Conservation (phyloP, 2,329 filamentous ascomycete species). For the Penicillium carneum region DNA sequence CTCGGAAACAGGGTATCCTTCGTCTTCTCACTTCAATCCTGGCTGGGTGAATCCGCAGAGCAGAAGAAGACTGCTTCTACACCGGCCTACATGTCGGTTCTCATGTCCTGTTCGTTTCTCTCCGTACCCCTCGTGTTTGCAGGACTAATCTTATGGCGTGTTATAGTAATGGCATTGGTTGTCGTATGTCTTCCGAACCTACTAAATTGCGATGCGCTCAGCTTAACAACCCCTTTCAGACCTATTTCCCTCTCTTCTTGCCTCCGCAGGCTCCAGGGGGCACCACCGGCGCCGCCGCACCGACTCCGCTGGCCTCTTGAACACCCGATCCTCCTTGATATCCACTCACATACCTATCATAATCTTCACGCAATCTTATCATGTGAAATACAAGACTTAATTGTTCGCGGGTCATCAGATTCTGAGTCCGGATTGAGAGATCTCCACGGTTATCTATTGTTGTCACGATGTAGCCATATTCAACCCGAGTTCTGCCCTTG, state of each 20-base stretch:
- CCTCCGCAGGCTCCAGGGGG: conserved; percentile 57
- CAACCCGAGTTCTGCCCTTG: conserved; percentile 15
- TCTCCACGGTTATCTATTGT: conserved; percentile 1
- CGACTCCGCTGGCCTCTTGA: conserved; percentile 55
- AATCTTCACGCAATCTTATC: conserved; percentile 2
- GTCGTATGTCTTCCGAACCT: conserved; percentile 50
- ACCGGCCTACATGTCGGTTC: conserved; percentile 75
- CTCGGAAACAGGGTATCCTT: conserved; percentile 52
- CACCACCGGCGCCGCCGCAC: conserved; percentile 53
- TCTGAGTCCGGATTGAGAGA: conserved; percentile 3
- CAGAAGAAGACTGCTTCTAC: conserved; percentile 68
- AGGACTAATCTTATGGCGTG: conserved; percentile 24
- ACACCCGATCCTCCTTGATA: conserved; percentile 32
- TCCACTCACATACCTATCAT: conserved; percentile 14
- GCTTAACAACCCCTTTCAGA: conserved; percentile 49
- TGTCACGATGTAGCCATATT: conserved; percentile 26
- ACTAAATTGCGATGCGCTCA: not conserved
- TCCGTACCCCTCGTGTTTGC: not conserved
- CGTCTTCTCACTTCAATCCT: conserved; percentile 57
- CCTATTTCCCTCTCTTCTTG: conserved; percentile 71
- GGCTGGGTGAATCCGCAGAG: conserved; percentile 58
- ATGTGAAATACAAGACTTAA: not conserved
- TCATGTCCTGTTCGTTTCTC: conserved; percentile 73
- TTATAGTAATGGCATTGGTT: conserved; percentile 66
- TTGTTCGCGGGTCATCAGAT: conserved; percentile 1